phyloP scores from a whole-genome alignment of 176 grass and related monocot genomes.

The Aegilops bicornis region DNA sequence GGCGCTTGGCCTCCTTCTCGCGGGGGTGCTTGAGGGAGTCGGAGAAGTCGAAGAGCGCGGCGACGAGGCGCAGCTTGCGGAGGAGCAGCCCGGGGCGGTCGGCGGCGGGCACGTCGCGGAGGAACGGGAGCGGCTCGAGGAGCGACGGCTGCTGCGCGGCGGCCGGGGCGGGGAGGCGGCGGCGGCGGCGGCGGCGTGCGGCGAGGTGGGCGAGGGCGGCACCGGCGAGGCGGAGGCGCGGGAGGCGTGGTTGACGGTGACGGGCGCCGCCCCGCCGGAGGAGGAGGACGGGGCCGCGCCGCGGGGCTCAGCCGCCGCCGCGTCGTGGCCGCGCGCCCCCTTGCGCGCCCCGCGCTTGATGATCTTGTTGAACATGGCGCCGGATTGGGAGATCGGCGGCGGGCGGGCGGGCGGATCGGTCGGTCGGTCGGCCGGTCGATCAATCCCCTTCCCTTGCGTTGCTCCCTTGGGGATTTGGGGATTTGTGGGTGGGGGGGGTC shows the following conservation, averaged over 20 bases:
- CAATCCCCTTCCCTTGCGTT: neutral
- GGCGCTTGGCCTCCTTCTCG: constrained; percentile 89
- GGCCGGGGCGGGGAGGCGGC: constrained; percentile 7
- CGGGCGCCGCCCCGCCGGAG: constrained; percentile 41
- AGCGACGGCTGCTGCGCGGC: constrained; percentile 36
- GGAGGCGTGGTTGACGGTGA: constrained; percentile 81
- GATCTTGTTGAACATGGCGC: constrained; percentile 84
- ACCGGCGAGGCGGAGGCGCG: constrained; percentile 38
- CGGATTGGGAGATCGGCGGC: constrained; percentile 28
- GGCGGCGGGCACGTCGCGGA: constrained; percentile 61
- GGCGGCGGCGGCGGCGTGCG: constrained; percentile 20
- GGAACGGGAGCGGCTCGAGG: constrained; percentile 75
- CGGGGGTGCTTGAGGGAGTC: constrained; percentile 65
- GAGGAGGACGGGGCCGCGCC: constrained; percentile 36
- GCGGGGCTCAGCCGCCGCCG: constrained; percentile 33
- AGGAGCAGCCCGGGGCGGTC: constrained; percentile 71
- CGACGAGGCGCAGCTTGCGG: constrained; percentile 80
- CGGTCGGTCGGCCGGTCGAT: neutral
- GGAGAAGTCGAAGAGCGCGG: constrained; percentile 71
- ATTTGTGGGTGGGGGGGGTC: constrained; percentile 31
- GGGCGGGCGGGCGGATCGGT: constrained; percentile 28
- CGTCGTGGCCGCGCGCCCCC: constrained; percentile 41
- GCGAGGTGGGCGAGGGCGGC: constrained; percentile 41
- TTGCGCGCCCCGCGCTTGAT: constrained; percentile 78
- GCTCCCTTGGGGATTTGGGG: neutral